Evolutionary conservation across 352 stramenopile species (phyloP), one percentile per base, ranked within the genome.

Genomic region (Globisporangium polare): DNA sequence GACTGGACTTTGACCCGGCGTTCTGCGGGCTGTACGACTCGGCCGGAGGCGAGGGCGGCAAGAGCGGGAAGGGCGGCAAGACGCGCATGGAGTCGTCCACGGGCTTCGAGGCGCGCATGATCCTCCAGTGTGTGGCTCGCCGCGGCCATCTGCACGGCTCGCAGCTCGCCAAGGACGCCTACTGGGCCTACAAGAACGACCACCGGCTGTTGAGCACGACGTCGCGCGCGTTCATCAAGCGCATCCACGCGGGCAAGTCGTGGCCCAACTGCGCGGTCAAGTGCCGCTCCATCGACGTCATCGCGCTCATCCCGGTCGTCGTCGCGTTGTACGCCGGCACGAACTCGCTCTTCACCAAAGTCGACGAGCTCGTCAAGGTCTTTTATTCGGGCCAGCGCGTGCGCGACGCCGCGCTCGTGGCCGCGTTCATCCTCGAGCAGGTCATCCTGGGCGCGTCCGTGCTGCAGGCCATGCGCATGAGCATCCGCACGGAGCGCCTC

Each of bases 101-200:
- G 37, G 80, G 83, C 53, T 90, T 92, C 53, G 83, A 92, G 56
- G 77, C 79, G 24, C 83, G 83, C 26, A 88, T 90, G 51, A 68
- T 92, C 59, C 67, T 92, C 24, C 78, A 90, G 63, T 88, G 78
- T 52, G 75, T 92, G 10, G 80, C 83, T 1, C 72, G 78, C 13
- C 80, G 83, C n/a, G 81, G 81, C 24, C 73, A 89, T 54, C 76
- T 92, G 31, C 80, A 88, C 56, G 80, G 79, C 51, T 78, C 79
- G 41, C 80, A 92, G 58, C 67, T 90, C 45, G 79, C 83, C 29
- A 92, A 90, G 56, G 83, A 92, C 66, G 81, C 80, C 42, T 92
- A 89, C 66, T 90, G 81, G 81, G 83, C 79, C 7, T 92, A 86
- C 58, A 90, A 92, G 76, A 89, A 89, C 65, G 80, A 92, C 72